phyloP scores from a whole-genome alignment of 2,329 filamentous ascomycete genomes.

The Didymella segeticola region DNA sequence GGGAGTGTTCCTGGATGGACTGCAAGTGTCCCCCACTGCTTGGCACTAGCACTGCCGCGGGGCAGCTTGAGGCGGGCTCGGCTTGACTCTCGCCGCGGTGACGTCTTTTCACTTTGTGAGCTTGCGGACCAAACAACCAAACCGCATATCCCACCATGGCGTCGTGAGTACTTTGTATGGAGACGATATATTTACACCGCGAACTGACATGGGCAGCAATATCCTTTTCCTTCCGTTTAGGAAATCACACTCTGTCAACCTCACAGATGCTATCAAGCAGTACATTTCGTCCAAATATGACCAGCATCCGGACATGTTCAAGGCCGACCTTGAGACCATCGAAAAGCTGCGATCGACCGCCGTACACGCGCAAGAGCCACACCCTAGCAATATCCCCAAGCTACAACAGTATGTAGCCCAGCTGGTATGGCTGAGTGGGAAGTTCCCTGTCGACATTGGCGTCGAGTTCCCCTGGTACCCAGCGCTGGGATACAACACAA shows the following conservation, averaged over 20 bases:
- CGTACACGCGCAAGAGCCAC: slow-evolving; percentile 86
- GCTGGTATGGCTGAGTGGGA: slow-evolving; percentile 89
- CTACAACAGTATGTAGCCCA: slow-evolving; percentile 92
- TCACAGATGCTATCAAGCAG: slow-evolving; percentile 83
- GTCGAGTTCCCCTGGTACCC: slow-evolving; percentile 98
- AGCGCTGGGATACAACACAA: slow-evolving; percentile 86
- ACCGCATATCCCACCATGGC: slow-evolving; percentile 27
- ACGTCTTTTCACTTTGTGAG: slow-evolving; percentile 31
- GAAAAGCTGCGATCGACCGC: slow-evolving; percentile 84
- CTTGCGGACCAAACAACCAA: slow-evolving; percentile 25
- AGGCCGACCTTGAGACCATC: slow-evolving; percentile 84
- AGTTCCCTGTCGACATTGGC: slow-evolving; percentile 96
- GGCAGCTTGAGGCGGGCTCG: slow-evolving; percentile 8
- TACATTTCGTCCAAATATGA: slow-evolving; percentile 99
- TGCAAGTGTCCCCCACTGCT: no score
- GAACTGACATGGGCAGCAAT: slow-evolving; percentile 52
- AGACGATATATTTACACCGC: no score
- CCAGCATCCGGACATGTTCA: slow-evolving; percentile 97
- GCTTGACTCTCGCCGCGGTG: slow-evolving; percentile 25
- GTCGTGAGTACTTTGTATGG: slow-evolving; percentile 28
- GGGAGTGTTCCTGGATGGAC: slow-evolving; percentile 5
- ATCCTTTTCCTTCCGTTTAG: slow-evolving; percentile 87
- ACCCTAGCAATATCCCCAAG: slow-evolving; percentile 83
- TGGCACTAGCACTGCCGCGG: slow-evolving; percentile 4
- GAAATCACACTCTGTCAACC: slow-evolving; percentile 77